Evolutionary conservation across 2,329 filamentous ascomycete genomes (phyloP), one percentile per base, ranked within the genome.

Genomic region (Cordyceps tenuipes): DNA sequence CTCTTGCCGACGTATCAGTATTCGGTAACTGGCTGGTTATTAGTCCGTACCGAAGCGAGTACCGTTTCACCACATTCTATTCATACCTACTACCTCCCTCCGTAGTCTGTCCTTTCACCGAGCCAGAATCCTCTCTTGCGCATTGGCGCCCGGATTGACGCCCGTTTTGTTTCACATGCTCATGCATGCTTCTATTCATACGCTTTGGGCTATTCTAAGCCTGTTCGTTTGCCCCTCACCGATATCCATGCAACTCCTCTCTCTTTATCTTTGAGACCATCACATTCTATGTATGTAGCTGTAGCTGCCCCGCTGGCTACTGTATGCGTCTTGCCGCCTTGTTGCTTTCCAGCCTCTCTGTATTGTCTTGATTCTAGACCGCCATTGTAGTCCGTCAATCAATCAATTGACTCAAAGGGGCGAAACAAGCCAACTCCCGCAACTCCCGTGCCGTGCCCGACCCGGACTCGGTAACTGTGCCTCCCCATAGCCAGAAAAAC

Each of bases 91-190:
- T 29, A n/a, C 26, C 54, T 6, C 10, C n/a, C 26, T 19, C 9
- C 41, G 23, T 26, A 34, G 7, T 3, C n/a, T 10, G n/a, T 5
- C 21, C 23, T 29, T 23, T 7, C 4, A 17, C n/a, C 7, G 9
- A 21, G 7, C 23, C 39, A 29, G 29, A 21, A 47, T 47, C 44
- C 17, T 47, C 21, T 12, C 8, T 26, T 15, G 44, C 44, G 44
- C 44, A 47, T 43, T 49, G 55, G n/a, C 50, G 23, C 55, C 56
- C 34, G 39, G 52, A n/a, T 41, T 59, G 56, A 59, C 36, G 56
- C 39, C 48, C 48, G 56, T 52, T 59, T 59, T 48, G 56, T 59
- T 59, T 59, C 56, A 59, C 26, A 47, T 52, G 48, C 26, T 52
- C 47, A 52, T 29, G 56, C 41, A 26, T 39, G 47, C 56, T 48